These are phyloP conservation scores for Kernera saxatilis DNA, from an alignment of 345 rosid genomes.

Conservation along the genomic window DNA sequence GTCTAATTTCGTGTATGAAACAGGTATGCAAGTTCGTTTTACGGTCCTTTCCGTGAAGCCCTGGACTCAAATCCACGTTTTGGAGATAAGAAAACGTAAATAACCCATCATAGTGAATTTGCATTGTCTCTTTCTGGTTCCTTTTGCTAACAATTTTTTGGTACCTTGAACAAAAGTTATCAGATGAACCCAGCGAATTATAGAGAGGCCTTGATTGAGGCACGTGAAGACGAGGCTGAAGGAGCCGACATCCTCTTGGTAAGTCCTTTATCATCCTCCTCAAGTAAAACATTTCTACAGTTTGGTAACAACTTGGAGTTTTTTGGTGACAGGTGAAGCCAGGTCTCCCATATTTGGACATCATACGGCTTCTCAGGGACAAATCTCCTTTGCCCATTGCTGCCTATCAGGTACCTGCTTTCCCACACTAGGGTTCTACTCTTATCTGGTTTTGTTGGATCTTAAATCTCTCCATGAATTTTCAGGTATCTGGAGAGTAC, in stretches of 20 bases:
- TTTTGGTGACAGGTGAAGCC: slow-evolving; percentile 71
- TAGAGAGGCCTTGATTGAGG: slow-evolving; percentile 86
- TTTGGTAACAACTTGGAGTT: neutral
- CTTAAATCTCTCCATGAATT: neutral
- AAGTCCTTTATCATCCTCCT: neutral
- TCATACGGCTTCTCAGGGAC: slow-evolving; percentile 82
- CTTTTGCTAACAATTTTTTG: slow-evolving; percentile 13
- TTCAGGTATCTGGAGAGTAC: slow-evolving; percentile 64
- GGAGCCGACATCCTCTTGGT: slow-evolving; percentile 98
- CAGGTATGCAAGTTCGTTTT: slow-evolving; percentile 95
- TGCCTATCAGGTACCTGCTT: slow-evolving; percentile 72
- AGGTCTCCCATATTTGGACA: slow-evolving; percentile 93
- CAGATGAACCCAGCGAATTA: slow-evolving; percentile 98
- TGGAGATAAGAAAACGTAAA: slow-evolving; percentile 92
- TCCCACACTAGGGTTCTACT: too few relatives aligned
- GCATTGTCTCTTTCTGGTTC: slow-evolving; percentile 4
- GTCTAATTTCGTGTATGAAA: slow-evolving; percentile 14
- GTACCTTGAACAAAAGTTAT: slow-evolving; percentile 48
- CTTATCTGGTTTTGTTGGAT: neutral
- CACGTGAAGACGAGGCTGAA: slow-evolving; percentile 80
- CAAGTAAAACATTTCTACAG: neutral
- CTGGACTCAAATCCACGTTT: slow-evolving; percentile 89
- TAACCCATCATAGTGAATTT: neutral
- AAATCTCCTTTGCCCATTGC: slow-evolving; percentile 81
- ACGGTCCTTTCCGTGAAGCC: slow-evolving; percentile 96